Evolutionary conservation across 805 yeast species (phyloP).

Genomic region (Grigorovia jiainica): DNA sequence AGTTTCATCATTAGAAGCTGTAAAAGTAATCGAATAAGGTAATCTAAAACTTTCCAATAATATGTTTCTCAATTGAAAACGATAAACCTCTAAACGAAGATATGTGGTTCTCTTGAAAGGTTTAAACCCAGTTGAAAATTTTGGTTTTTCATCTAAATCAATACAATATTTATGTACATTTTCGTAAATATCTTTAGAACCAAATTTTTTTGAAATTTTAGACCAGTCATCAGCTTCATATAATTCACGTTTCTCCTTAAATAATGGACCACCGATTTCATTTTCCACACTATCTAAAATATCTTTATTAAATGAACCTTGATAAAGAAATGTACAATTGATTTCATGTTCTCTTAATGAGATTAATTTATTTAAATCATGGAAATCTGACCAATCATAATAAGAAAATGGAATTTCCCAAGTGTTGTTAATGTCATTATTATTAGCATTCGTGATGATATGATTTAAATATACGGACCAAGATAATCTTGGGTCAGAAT

Average conservation of each 20-base stretch:
- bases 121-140: slow-evolving; percentile 8
- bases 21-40: slow-evolving; percentile 22
- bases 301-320: slow-evolving; percentile 12
- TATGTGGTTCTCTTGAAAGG: slow-evolving; percentile 12
- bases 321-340: slow-evolving; percentile 16
- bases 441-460: slow-evolving; percentile 11
- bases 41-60: slow-evolving; percentile 9
- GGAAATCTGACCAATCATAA: slow-evolving; percentile 49
- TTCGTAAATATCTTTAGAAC: neutral
- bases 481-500: slow-evolving; percentile 51
- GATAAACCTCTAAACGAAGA: slow-evolving; percentile 24
- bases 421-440: neutral
- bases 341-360: slow-evolving; percentile 10
- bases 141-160: neutral
- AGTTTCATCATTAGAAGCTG: slow-evolving; percentile 12
- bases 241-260: slow-evolving; percentile 11
- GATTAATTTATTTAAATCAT: slow-evolving; percentile 31
- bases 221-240: slow-evolving; percentile 15
- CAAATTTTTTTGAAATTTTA: slow-evolving; percentile 1
- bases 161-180: slow-evolving; percentile 1
- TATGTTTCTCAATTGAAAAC: slow-evolving; percentile 22
- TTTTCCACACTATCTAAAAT: slow-evolving; percentile 11
- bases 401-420: slow-evolving; percentile 40
- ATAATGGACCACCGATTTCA: slow-evolving; percentile 14
- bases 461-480: slow-evolving; percentile 40